Evolutionary conservation across 2,329 filamentous ascomycete species (phyloP).

Genomic region (Aureobasidium mangrovei): DNA sequence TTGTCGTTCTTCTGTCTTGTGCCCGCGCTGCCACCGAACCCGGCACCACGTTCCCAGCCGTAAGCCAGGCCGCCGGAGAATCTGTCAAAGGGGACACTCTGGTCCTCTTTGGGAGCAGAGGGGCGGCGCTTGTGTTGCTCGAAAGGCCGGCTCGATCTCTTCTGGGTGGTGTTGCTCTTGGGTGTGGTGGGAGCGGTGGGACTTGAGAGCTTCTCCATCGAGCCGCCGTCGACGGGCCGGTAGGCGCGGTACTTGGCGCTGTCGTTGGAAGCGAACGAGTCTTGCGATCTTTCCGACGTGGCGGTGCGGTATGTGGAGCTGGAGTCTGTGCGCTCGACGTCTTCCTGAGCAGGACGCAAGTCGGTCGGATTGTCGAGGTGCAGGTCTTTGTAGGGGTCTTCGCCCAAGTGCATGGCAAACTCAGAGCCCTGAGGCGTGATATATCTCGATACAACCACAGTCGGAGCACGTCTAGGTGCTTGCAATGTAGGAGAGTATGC

Average conservation of each 20-base stretch:
- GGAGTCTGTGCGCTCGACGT: slow-evolving; percentile 21
- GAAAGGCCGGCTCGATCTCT: slow-evolving; percentile 13
- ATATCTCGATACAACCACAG: slow-evolving; percentile 28
- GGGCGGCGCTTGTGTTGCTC: neutral
- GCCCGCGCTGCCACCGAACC: slow-evolving; percentile 30
- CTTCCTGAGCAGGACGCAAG: slow-evolving; percentile 11
- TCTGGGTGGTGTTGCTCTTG: neutral
- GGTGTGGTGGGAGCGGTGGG: neutral
- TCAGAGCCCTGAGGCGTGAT: slow-evolving; percentile 21
- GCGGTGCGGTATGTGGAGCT: slow-evolving; percentile 21
- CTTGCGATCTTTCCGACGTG: slow-evolving; percentile 15
- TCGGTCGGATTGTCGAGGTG: slow-evolving; percentile 10
- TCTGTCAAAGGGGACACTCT: slow-evolving; percentile 22
- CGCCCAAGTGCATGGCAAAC: slow-evolving; percentile 13
- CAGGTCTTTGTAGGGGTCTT: slow-evolving; percentile 4
- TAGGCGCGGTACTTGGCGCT: slow-evolving; percentile 14
- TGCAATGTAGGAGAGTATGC: slow-evolving; percentile 3
- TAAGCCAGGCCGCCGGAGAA: slow-evolving; percentile 30
- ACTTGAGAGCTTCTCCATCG: neutral
- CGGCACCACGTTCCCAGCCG: slow-evolving; percentile 28
- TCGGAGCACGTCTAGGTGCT: slow-evolving; percentile 18
- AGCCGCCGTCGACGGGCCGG: neutral
- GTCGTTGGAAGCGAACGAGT: slow-evolving; percentile 6
- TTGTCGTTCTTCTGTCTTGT: slow-evolving; percentile 22
- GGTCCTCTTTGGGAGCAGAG: neutral